phyloP scores from a whole-genome alignment of 2,329 filamentous ascomycete species.

The Saccharata proteae region DNA sequence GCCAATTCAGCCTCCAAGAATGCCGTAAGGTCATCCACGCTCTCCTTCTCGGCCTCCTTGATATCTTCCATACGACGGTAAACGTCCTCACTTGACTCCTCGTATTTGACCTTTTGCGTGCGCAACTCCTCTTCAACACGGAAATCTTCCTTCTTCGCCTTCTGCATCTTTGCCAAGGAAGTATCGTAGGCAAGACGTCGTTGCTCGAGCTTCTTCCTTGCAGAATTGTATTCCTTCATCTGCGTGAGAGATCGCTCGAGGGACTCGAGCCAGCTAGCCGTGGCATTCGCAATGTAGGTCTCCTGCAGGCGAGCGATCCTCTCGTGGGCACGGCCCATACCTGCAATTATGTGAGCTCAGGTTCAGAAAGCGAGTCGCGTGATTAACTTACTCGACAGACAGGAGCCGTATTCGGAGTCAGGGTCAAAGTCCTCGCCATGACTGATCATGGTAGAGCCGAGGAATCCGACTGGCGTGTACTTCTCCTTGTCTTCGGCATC shows the following conservation, averaged over 20 bases:
- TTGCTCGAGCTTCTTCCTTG: conserved; percentile 88
- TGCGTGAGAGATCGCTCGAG: conserved; percentile 78
- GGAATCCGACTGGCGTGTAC: conserved; percentile 61
- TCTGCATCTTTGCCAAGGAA: conserved; percentile 79
- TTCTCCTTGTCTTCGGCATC: conserved; percentile 86
- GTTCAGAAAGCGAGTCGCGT: not conserved
- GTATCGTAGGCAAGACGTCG: conserved; percentile 85
- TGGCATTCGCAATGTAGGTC: conserved; percentile 64
- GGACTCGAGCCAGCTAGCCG: conserved; percentile 79
- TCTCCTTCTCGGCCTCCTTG: conserved; percentile 80
- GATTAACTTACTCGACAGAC: conserved; percentile 51
- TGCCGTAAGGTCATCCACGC: conserved; percentile 61
- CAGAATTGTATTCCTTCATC: conserved; percentile 95
- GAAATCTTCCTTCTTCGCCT: conserved; percentile 88
- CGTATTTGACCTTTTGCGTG: conserved; percentile 86
- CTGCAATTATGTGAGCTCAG: conserved; percentile 28
- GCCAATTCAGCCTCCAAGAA: conserved; percentile 84
- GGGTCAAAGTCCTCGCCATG: conserved; percentile 90
- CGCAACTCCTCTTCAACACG: conserved; percentile 85
- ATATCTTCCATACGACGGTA: conserved; percentile 90
- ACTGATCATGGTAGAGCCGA: conserved; percentile 73
- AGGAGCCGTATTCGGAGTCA: conserved; percentile 84
- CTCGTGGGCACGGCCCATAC: conserved; percentile 77
- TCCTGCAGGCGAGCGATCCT: conserved; percentile 78
- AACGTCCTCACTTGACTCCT: conserved; percentile 89